These are phyloP conservation scores for Mortierella sp. DNA, from an alignment of 371 early-diverging fungal genomes.

Conservation along the genomic window DNA sequence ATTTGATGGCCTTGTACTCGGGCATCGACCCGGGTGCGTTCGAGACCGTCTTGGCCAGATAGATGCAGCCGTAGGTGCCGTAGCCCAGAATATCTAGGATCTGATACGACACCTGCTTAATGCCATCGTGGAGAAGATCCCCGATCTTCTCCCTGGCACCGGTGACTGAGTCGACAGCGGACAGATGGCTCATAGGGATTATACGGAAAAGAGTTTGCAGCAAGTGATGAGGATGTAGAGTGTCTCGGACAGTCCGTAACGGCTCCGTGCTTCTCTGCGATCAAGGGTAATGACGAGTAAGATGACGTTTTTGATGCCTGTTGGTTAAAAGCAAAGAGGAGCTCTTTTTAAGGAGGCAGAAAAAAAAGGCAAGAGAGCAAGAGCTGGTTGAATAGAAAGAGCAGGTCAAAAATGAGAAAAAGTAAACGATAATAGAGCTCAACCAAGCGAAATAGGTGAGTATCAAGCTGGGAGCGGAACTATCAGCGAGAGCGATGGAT, in stretches of 20 bases:
- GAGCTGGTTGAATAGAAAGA: background rate
- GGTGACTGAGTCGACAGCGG: conserved; percentile 55
- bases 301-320: conserved; percentile 2
- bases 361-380: conserved; percentile 1
- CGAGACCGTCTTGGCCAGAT: conserved; percentile 62
- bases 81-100: conserved; percentile 68
- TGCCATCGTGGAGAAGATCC: conserved; percentile 26
- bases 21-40: conserved; percentile 21
- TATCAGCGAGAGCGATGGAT: conserved; percentile 5
- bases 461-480: conserved; percentile 22
- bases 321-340: background rate
- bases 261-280: conserved; percentile 4
- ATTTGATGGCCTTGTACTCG: conserved; percentile 76
- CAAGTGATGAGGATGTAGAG: background rate
- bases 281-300: background rate
- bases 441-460: conserved; percentile 18
- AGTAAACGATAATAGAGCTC: conserved; percentile 9
- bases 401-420: background rate
- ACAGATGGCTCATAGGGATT: conserved; percentile 37
- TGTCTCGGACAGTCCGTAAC: too few species aligned
- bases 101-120: conserved; percentile 27
- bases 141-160: conserved; percentile 60
- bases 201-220: conserved; percentile 4
- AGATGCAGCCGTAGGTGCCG: conserved; percentile 72
- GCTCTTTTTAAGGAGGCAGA: conserved; percentile 10